These are phyloP conservation scores for Prillingera fragicola DNA, from an alignment of 1,284 basidiomycete genomes.

Conservation along the genomic window DNA sequence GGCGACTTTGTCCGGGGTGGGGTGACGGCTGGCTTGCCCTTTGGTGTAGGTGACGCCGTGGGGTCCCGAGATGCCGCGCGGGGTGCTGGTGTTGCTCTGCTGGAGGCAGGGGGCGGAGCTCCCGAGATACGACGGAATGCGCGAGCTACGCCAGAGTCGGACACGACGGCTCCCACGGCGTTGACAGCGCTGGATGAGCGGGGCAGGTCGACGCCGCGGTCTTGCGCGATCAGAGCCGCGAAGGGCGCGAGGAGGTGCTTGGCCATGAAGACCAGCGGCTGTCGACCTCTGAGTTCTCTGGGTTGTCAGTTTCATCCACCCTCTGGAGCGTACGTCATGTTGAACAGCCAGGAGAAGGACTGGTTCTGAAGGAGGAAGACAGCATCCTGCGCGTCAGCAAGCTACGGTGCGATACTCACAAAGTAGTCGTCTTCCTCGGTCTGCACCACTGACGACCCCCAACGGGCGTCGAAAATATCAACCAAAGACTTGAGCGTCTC, in stretches of 20 bases:
- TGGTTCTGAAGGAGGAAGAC: slow-evolving; percentile 12
- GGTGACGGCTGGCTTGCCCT: not conserved
- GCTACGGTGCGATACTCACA: slow-evolving; percentile 9
- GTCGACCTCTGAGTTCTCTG: slow-evolving; percentile 22
- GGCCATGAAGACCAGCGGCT: slow-evolving; percentile 23
- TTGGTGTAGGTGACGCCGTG: not conserved
- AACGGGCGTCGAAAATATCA: slow-evolving; percentile 14
- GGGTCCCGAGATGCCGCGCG: not conserved
- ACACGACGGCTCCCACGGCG: slow-evolving; percentile 9
- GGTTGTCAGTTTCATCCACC: not conserved
- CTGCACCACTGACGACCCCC: slow-evolving; percentile 19
- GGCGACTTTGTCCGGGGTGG: slow-evolving; percentile 2
- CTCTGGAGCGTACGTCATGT: slow-evolving; percentile 19
- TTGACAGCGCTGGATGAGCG: slow-evolving; percentile 1
- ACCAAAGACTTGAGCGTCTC: slow-evolving; percentile 14
- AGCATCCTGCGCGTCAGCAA: slow-evolving; percentile 16
- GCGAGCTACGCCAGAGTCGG: slow-evolving; percentile 12
- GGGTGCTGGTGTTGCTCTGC: slow-evolving; percentile 8
- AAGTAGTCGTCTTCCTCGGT: slow-evolving; percentile 27
- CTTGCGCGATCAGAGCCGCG: slow-evolving; percentile 18
- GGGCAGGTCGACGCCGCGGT: slow-evolving; percentile 16
- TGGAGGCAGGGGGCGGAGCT: slow-evolving; percentile 5
- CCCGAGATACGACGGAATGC: slow-evolving; percentile 11
- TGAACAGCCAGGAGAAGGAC: slow-evolving; percentile 27
- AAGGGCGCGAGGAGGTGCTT: slow-evolving; percentile 31